Conservation (phyloP, 2,329 filamentous ascomycete genomes). For the Didymella lethalis region DNA sequence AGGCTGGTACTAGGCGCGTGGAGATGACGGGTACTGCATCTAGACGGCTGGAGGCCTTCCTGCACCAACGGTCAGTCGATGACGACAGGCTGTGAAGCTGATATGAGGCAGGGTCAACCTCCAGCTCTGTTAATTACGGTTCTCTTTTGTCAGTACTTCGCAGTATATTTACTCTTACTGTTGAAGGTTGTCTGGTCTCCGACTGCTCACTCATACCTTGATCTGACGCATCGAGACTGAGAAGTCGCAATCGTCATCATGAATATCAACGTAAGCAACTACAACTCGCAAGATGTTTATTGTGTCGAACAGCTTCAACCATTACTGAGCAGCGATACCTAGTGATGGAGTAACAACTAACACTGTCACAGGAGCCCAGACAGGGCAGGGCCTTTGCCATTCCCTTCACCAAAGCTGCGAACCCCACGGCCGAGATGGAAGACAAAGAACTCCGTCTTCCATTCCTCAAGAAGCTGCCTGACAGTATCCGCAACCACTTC, state of each 20-base stretch:
- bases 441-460: slow-evolving; percentile 25
- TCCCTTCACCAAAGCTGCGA: slow-evolving; percentile 26
- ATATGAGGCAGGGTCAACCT: not conserved
- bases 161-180: not conserved
- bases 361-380: slow-evolving; percentile 15
- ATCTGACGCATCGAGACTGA: not conserved
- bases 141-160: not conserved
- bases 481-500: slow-evolving; percentile 27
- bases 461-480: slow-evolving; percentile 19
- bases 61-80: slow-evolving; percentile 6
- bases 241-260: not conserved
- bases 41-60: not conserved
- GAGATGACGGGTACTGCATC: slow-evolving; percentile 9
- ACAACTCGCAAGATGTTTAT: not conserved
- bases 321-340: not conserved
- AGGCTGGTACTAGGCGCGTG: not conserved
- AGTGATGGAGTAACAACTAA: not conserved
- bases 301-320: not conserved
- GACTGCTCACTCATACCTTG: not conserved
- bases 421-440: slow-evolving; percentile 20
- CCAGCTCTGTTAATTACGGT: not conserved
- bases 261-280: slow-evolving; percentile 19
- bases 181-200: not conserved
- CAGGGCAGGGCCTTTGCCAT: slow-evolving; percentile 27
- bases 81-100: slow-evolving; percentile 3